These are phyloP conservation scores for Leccinum incarnatum DNA, from an alignment of 768 basidiomycete genomes.

Conservation along the genomic window DNA sequence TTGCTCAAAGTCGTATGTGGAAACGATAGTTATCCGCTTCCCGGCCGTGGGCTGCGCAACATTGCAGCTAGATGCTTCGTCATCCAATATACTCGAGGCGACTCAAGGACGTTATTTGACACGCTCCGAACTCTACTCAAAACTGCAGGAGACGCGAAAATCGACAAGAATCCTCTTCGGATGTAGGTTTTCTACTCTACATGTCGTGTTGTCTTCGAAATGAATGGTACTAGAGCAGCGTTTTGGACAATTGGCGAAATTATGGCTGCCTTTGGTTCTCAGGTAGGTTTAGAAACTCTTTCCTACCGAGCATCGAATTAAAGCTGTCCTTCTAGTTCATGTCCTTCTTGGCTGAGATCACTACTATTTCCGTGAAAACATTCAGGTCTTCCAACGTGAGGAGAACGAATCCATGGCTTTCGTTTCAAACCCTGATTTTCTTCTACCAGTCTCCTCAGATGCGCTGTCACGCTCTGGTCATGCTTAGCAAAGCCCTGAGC, in stretches of 20 bases:
- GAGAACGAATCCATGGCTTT: conserved; percentile 2
- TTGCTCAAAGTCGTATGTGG: conserved; percentile 69
- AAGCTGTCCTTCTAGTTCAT: conserved; percentile 62
- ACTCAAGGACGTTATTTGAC: conserved; percentile 84
- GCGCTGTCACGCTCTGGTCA: conserved; percentile 73
- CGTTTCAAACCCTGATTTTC: conserved; percentile 5
- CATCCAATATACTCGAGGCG: conserved; percentile 71
- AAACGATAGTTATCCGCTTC: conserved; percentile 66
- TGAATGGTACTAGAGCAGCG: conserved; percentile 55
- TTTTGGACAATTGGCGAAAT: conserved; percentile 87
- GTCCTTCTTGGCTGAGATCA: conserved; percentile 91
- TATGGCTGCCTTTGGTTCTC: conserved; percentile 79
- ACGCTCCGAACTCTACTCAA: conserved; percentile 76
- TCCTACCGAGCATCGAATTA: not conserved
- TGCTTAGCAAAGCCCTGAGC: conserved; percentile 75
- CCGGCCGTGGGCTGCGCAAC: conserved; percentile 84
- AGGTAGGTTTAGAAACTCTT: conserved; percentile 50
- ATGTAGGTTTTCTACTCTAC: conserved; percentile 47
- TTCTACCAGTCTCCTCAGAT: conserved; percentile 67
- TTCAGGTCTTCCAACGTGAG: conserved; percentile 72
- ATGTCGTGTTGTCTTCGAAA: not conserved
- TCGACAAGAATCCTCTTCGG: conserved; percentile 61
- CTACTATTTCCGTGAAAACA: conserved; percentile 60
- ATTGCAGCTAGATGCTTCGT: conserved; percentile 77
- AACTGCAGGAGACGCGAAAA: conserved; percentile 70